Evolutionary conservation across 495 filamentous ascomycete genomes (phyloP), one percentile per base, ranked within the genome.

Genomic region (Penicillium silybi): DNA sequence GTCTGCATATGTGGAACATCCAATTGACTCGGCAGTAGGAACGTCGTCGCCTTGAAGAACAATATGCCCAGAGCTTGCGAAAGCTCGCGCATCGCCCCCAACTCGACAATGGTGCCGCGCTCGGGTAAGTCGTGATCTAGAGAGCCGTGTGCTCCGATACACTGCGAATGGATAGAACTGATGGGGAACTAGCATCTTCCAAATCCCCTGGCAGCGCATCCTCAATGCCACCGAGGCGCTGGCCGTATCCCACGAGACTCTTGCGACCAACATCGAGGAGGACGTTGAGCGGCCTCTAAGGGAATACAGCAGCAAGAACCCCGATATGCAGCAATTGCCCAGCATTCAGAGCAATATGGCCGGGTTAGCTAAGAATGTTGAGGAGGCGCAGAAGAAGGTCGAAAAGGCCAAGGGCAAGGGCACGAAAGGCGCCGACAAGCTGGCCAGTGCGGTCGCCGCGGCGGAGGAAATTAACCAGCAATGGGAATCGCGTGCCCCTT

Each of bases 401-500:
- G 90, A 96, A 4, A 99, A 95, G 70, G 78, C 95, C 32, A 84
- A 72, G 62, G 86, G 80, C 41, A 92, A 89, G 65, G 90, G 89
- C 34, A 80, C 81, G 20, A 92, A 89, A 64, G 87, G 88, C 20
- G 86, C 84, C 41, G 83, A 85, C 34, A 95, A 89, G 68, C 81
- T 96, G 35, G 87, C 92, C 8, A 78, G 77, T 45, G 93, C 92
- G 4, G 73, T 84, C 0, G 72, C 84, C 11, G 83, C 87, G 40
- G 79, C 93, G 13, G 88, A 95, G 44, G 84, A 81, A 57, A 87
- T 91, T 4, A 82, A 72, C 43, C 80, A 85, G 53, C 87, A 95
- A 66, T 99, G 95, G 95, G 87, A 96, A 29, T 95, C 93, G 8
- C 89, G 96, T 65, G 89, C 95, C 29, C 95, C 95, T 6, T 97